Evolutionary conservation across 345 rosid genomes (phyloP), one percentile per base, ranked within the genome.

Genomic region (Arabidopsis thaliana): DNA sequence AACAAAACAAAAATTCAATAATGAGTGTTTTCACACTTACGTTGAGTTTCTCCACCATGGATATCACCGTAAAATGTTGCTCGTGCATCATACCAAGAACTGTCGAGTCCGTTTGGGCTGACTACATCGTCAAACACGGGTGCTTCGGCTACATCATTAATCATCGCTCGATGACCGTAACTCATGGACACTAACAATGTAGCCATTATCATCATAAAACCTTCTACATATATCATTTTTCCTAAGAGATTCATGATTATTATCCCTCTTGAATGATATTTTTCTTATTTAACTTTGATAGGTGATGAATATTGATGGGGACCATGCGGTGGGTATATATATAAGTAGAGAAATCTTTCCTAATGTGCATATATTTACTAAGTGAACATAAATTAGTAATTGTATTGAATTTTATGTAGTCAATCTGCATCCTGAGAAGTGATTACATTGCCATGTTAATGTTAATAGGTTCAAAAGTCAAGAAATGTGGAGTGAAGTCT

Each of bases 11-110:
- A 3, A 28, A 2, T 28, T 28, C 3, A 36, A 36, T 36, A 36
- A 36, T 25, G 6, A 38, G 13, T 61, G 12, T 34, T 2, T 51
- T 10, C 7, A 53, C 7, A 53, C 73, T 67, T 58, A 67, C 74
- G 4, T 59, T 38, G 55, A 42, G 69, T 76, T 0, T 0, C 79
- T 51, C 64, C 42, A 41, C 79, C 79, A 51, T 53, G 38, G 5
- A 68, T 59, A 49, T 76, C 74, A 60, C 74, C 79, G 33, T 76
- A 76, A 66, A 61, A 76, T 60, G 74, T 60, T 48, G 79, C 79
- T 20, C 57, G 74, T 33, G 74, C 79, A 2, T 61, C 33, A 24
- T 41, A 51, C 79, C 79, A 76, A 40, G 4, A 1, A 34, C 24
- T 23, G 48, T 44, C 41, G 36, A 49, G 10, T 66, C 0, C 5